Evolutionary conservation across 192 early-diverging fungal genomes (phyloP).

Genomic region (Podila clonocystis): DNA sequence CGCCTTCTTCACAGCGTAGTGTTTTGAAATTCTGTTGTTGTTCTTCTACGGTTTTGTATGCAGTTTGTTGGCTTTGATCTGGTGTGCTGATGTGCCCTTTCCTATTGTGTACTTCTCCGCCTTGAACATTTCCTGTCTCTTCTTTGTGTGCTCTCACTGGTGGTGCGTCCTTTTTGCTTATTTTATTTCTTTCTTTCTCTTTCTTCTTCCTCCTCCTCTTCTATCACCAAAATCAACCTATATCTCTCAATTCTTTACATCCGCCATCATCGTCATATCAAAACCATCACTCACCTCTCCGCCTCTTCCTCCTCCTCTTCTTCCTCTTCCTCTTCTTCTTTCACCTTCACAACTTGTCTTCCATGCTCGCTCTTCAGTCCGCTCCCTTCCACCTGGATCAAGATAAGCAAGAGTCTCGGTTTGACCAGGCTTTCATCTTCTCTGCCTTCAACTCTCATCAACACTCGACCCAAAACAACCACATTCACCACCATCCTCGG

Average conservation of each 20-base stretch:
- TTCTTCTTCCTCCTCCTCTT: constrained; percentile 9
- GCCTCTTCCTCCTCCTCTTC: not conserved
- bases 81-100: too few species aligned
- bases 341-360: not conserved
- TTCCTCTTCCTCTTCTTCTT: not conserved
- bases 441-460: not conserved
- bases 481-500: constrained; percentile 19
- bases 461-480: not conserved
- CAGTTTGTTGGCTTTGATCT: too few species aligned
- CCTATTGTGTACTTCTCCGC: too few species aligned
- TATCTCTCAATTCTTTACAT: not conserved
- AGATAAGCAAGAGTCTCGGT: constrained; percentile 45
- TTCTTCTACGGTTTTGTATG: too few species aligned
- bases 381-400: constrained; percentile 51
- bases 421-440: constrained; percentile 40
- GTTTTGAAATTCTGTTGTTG: too few species aligned
- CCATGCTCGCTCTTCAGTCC: constrained; percentile 51
- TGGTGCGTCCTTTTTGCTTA: not conserved
- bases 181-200: constrained; percentile 2
- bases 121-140: too few species aligned
- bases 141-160: too few species aligned
- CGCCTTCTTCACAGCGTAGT: too few species aligned
- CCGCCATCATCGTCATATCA: not conserved
- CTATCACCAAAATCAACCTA: not conserved
- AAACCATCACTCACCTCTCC: constrained; percentile 4